Conservation (phyloP, 805 yeast species). For the Wickerhamiella allomyrinae region DNA sequence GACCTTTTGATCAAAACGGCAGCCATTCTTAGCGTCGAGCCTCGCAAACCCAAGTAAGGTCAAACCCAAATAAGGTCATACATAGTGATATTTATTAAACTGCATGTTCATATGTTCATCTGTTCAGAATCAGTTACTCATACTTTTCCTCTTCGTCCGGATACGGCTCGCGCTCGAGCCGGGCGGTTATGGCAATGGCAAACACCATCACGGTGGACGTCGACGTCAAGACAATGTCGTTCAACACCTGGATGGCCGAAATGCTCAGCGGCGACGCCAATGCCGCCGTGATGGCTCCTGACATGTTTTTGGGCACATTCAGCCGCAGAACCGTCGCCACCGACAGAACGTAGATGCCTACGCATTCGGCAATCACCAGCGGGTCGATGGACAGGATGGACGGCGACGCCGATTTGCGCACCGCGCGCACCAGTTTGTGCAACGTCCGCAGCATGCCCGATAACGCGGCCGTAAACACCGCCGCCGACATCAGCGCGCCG, state of each 20-base stretch:
- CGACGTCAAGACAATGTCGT: constrained; percentile 24
- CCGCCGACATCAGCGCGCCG: constrained; percentile 28
- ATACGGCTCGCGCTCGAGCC: constrained; percentile 4
- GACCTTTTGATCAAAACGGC: not conserved
- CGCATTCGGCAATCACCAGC: constrained; percentile 25
- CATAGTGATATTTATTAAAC: not conserved
- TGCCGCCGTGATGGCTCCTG: constrained; percentile 28
- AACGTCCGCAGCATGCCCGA: constrained; percentile 23
- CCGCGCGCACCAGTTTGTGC: constrained; percentile 9
- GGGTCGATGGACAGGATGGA: constrained; percentile 10
- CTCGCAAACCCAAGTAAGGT: too few relatives aligned
- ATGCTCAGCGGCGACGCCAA: constrained; percentile 29
- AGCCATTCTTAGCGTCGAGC: not conserved
- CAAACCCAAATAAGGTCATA: not conserved
- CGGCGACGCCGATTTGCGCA: constrained; percentile 4
- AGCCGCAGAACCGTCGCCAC: constrained; percentile 29
- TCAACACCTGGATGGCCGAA: constrained; percentile 26
- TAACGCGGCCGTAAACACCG: constrained; percentile 25
- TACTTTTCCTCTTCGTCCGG: constrained; percentile 12
- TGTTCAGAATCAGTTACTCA: not conserved
- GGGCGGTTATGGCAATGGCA: constrained; percentile 13
- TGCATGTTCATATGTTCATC: not conserved
- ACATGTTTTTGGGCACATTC: constrained; percentile 28
- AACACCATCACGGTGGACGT: constrained; percentile 21
- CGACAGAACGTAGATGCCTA: constrained; percentile 28